phyloP scores from a whole-genome alignment of 2,329 filamentous ascomycete species.

The Achaetomium macrosporum region DNA sequence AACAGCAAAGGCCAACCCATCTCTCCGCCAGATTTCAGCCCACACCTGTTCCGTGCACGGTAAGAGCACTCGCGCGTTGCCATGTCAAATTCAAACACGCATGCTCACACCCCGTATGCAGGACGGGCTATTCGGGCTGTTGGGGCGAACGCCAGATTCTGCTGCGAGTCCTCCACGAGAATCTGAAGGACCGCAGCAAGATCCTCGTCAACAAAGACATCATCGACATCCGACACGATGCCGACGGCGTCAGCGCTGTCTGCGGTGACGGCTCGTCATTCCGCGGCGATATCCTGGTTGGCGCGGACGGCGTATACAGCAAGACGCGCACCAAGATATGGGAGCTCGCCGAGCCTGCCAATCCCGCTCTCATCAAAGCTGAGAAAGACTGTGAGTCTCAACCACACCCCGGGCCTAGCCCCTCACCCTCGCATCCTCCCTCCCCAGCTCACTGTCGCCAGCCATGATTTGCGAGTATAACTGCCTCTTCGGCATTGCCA shows the following conservation, averaged over 20 bases:
- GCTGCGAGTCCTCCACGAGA: slow-evolving; percentile 29
- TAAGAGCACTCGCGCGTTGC: not conserved
- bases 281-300: slow-evolving; percentile 34
- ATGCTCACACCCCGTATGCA: not conserved
- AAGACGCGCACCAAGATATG: slow-evolving; percentile 32
- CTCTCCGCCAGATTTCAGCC: slow-evolving; percentile 9
- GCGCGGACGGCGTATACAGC: slow-evolving; percentile 40
- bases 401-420: no score
- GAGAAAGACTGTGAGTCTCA: slow-evolving; percentile 9
- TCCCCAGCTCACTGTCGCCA: not conserved
- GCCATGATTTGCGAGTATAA: slow-evolving; percentile 18
- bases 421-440: not conserved
- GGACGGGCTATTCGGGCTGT: slow-evolving; percentile 22
- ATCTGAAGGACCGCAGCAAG: slow-evolving; percentile 27
- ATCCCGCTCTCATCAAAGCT: slow-evolving; percentile 6
- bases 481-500: slow-evolving; percentile 19
- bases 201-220: slow-evolving; percentile 28
- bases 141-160: slow-evolving; percentile 34
- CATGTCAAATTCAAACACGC: not conserved
- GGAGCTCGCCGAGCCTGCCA: slow-evolving; percentile 21
- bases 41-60: slow-evolving; percentile 17
- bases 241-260: slow-evolving; percentile 26
- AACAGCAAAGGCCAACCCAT: slow-evolving; percentile 25
- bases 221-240: slow-evolving; percentile 18
- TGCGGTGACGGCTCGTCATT: slow-evolving; percentile 32